Percentiles rank a stretch among this genome's conserved stretches.
Conservation (phyloP, 75 land plant genomes). For the Gnetum montanum region DNA sequence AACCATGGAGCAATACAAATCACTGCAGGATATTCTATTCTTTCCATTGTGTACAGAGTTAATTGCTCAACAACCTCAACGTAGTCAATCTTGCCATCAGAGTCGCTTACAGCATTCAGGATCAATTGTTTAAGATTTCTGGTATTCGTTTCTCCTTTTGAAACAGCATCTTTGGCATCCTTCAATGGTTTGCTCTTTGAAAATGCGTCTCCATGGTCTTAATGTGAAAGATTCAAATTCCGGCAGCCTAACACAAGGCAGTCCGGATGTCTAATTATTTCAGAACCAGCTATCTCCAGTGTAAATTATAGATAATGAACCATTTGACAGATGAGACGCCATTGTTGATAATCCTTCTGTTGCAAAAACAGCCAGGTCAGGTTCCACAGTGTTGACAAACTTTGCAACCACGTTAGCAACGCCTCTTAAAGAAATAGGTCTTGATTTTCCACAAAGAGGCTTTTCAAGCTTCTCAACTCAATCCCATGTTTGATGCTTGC, state of each 20-base stretch:
- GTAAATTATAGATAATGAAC: conserved; percentile 58
- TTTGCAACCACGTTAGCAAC: conserved; percentile 86
- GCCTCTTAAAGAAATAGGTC: conserved; percentile 95
- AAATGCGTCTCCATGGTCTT: conserved; percentile 72
- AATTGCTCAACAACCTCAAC: conserved; percentile 85
- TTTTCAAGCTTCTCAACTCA: conserved; percentile 89
- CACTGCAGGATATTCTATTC: conserved; percentile 45
- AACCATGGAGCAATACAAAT: conserved; percentile 90
- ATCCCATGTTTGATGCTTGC: conserved; percentile 83
- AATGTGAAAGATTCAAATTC: conserved; percentile 66
- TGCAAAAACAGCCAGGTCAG: conserved; percentile 92
- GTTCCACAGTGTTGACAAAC: conserved; percentile 89
- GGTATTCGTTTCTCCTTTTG: too few relatives aligned
- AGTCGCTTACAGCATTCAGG: too few relatives aligned
- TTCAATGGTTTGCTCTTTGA: too few relatives aligned
- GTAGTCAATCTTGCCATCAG: too few relatives aligned
- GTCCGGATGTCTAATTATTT: conserved; percentile 71
- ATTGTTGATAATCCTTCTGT: conserved; percentile 99
- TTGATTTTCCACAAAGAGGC: conserved; percentile 82
- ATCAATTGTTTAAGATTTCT: too few relatives aligned
- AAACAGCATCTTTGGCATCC: too few relatives aligned
- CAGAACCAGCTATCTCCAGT: conserved; percentile 59
- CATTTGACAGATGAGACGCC: conserved; percentile 79
- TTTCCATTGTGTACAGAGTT: conserved; percentile 41
- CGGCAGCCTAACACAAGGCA: conserved; percentile 99